Percentiles rank a stretch among this genome's conserved stretches.
Conservation (phyloP, 495 filamentous ascomycete species). For the Daldinia loculata region DNA sequence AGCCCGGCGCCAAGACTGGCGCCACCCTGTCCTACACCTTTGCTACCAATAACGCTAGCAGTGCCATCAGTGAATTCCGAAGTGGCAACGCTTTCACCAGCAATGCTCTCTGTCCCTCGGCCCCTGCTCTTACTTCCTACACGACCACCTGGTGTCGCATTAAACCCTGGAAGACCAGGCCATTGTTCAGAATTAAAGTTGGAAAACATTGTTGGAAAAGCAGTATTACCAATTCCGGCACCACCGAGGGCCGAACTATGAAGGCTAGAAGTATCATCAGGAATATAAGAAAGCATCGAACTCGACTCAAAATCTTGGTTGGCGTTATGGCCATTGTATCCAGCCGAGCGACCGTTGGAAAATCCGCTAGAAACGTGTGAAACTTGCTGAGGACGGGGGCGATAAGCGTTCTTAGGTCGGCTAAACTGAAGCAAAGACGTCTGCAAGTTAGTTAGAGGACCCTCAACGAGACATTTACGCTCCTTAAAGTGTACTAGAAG, state of each 20-base stretch:
- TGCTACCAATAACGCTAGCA: constrained; percentile 74
- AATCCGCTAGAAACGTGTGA: constrained; percentile 80
- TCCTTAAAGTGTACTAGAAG: constrained; percentile 98
- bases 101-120: constrained; percentile 75
- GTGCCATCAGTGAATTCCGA: constrained; percentile 87
- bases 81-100: constrained; percentile 88
- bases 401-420: constrained; percentile 89
- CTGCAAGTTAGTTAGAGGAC: constrained; percentile 94
- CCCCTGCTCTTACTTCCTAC: constrained; percentile 64
- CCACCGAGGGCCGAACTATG: constrained; percentile 92
- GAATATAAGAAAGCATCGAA: constrained; percentile 91
- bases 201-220: constrained; percentile 95
- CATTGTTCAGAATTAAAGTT: constrained; percentile 87
- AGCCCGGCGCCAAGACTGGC: constrained; percentile 84
- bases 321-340: constrained; percentile 56
- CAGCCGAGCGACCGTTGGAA: constrained; percentile 56
- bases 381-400: constrained; percentile 67
- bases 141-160: constrained; percentile 66
- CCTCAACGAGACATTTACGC: constrained; percentile 93
- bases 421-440: constrained; percentile 95
- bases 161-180: constrained; percentile 78
- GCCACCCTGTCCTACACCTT: constrained; percentile 73
- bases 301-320: constrained; percentile 83
- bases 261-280: constrained; percentile 95
- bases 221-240: constrained; percentile 74